phyloP scores from a whole-genome alignment of 2,329 filamentous ascomycete genomes.

The Phaeomoniella chlamydospora region DNA sequence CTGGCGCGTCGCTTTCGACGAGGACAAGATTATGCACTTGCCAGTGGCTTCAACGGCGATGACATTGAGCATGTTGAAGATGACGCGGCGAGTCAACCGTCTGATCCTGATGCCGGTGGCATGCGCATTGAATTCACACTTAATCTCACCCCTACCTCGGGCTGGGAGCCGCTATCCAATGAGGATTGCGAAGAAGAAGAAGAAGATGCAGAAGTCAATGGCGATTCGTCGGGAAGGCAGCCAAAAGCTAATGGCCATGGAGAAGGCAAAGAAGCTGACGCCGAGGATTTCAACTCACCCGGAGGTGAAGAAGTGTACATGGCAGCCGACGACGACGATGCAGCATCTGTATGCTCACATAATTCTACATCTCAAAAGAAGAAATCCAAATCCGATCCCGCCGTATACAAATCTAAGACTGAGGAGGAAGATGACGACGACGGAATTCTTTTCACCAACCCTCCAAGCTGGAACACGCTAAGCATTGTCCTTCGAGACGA shows the following conservation, averaged over 20 bases:
- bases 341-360: constrained; percentile 13
- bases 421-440: constrained; percentile 50
- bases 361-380: constrained; percentile 14
- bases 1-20: constrained; percentile 77
- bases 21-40: constrained; percentile 83
- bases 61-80: constrained; percentile 18
- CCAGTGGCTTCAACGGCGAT: constrained; percentile 61
- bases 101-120: not conserved
- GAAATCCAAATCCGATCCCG: constrained; percentile 47
- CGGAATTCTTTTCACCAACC: constrained; percentile 53
- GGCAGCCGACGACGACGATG: constrained; percentile 64
- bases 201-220: constrained; percentile 19
- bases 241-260: constrained; percentile 21
- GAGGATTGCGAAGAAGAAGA: constrained; percentile 34
- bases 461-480: constrained; percentile 75
- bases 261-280: constrained; percentile 8
- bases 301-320: constrained; percentile 64
- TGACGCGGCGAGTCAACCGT: not conserved
- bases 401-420: constrained; percentile 63
- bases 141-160: constrained; percentile 67
- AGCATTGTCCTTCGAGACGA: constrained; percentile 79
- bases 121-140: constrained; percentile 70
- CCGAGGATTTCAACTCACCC: constrained; percentile 13
- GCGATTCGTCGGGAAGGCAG: constrained; percentile 14
- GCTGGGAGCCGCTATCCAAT: constrained; percentile 64